These are phyloP conservation scores for Spergularia azorica DNA, from an alignment of 179 eudicot genomes.

Conservation along the genomic window DNA sequence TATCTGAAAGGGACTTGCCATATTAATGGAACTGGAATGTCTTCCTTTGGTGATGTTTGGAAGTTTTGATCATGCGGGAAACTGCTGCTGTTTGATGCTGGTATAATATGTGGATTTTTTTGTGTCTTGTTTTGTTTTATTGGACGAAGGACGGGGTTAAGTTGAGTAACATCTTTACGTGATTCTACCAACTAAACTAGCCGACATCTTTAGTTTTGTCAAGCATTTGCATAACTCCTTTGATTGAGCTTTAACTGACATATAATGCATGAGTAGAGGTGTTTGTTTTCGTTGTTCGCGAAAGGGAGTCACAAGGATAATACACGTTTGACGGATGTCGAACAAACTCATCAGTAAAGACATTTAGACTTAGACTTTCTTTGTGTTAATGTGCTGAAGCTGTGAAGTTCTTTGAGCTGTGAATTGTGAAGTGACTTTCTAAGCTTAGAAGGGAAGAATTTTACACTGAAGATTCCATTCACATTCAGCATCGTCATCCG, in stretches of 20 bases:
- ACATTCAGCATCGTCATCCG: slow-evolving; percentile 33
- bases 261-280: neutral
- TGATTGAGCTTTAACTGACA: neutral
- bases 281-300: neutral
- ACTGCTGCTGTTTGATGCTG: neutral
- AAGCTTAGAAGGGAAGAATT: neutral
- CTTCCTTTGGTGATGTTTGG: slow-evolving; percentile 1
- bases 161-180: too few relatives aligned
- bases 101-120: neutral
- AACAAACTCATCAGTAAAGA: too few relatives aligned
- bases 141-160: too few relatives aligned
- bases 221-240: neutral
- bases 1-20: slow-evolving; percentile 4
- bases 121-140: neutral
- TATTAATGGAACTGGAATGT: slow-evolving; percentile 3
- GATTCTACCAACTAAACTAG: too few relatives aligned
- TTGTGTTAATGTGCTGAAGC: too few relatives aligned
- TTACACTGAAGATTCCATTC: slow-evolving; percentile 32
- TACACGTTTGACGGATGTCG: too few relatives aligned
- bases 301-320: neutral
- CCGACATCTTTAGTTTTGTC: neutral
- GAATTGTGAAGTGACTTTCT: neutral
- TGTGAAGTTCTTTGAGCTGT: too few relatives aligned
- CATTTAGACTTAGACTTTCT: too few relatives aligned
- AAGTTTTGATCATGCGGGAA: neutral